Evolutionary conservation across 148 eudicot genomes (phyloP).

Genomic region (Spergularia marina): DNA sequence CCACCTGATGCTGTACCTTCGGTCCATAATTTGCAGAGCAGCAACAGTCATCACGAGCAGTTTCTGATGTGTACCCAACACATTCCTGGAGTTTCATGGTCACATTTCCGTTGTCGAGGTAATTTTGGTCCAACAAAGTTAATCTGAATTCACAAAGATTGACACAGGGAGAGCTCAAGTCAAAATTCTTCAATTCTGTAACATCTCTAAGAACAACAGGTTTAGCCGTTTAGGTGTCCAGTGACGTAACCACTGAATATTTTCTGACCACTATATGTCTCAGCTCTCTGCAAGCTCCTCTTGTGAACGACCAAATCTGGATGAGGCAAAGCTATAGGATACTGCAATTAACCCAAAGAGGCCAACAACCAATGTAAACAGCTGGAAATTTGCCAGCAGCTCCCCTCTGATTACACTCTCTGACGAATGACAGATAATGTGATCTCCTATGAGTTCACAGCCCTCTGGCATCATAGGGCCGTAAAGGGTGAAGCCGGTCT

Average conservation of each 20-base stretch:
- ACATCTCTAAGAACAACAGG: neutral
- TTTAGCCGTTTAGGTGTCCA: neutral
- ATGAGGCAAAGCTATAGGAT: constrained; percentile 11
- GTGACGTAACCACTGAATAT: neutral
- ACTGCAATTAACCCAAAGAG: constrained; percentile 3
- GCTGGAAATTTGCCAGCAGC: constrained; percentile 14
- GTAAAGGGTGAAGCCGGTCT: constrained; percentile 82
- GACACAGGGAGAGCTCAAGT: too few relatives aligned
- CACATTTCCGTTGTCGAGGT: too few relatives aligned
- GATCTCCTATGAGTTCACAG: constrained; percentile 11
- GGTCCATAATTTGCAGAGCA: too few relatives aligned
- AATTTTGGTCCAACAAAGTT: too few relatives aligned
- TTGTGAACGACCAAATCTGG: neutral
- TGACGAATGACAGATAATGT: constrained; percentile 5
- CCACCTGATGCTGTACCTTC: too few relatives aligned
- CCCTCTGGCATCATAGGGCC: constrained; percentile 46
- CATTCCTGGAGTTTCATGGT: too few relatives aligned
- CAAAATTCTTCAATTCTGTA: neutral
- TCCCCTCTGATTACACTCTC: constrained; percentile 20
- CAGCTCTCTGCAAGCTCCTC: constrained; percentile 19
- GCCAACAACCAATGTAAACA: constrained; percentile 16
- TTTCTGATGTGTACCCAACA: too few relatives aligned
- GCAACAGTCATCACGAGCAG: too few relatives aligned
- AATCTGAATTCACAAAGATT: too few relatives aligned
- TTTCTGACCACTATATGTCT: neutral